Evolutionary conservation across 192 early-diverging fungal genomes (phyloP).

Genomic region (Ramicandelaber brevisporus): DNA sequence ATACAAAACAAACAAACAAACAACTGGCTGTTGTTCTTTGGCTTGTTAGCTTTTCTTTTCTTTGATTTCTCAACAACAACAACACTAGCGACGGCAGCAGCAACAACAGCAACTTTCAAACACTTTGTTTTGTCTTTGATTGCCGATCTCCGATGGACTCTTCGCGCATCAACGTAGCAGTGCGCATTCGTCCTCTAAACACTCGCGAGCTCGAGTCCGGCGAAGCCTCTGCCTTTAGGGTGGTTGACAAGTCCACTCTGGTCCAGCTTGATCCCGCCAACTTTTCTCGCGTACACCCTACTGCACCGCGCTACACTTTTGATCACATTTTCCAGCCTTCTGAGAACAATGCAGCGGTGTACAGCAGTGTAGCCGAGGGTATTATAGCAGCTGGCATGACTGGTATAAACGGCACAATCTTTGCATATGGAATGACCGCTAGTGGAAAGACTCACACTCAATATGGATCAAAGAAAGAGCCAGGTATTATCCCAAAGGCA

Average conservation of each 20-base stretch:
- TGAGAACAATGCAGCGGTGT: slow-evolving; percentile 13
- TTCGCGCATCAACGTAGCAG: slow-evolving; percentile 34
- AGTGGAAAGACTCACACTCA: slow-evolving; percentile 76
- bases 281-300: too few species aligned
- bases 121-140: neutral
- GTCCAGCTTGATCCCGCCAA: too few species aligned
- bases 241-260: neutral
- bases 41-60: neutral
- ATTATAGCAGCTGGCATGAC: slow-evolving; percentile 50
- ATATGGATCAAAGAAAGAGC: slow-evolving; percentile 29
- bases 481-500: slow-evolving; percentile 40
- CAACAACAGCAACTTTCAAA: neutral
- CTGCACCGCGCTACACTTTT: slow-evolving; percentile 3
- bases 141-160: slow-evolving; percentile 11
- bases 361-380: slow-evolving; percentile 19
- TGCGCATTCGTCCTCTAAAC: slow-evolving; percentile 43
- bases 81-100: neutral
- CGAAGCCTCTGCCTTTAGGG: slow-evolving; percentile 7
- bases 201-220: slow-evolving; percentile 23
- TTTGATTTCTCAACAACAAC: neutral
- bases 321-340: slow-evolving; percentile 20
- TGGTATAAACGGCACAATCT: slow-evolving; percentile 91
- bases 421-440: slow-evolving; percentile 95
- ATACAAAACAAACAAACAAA: too few species aligned
- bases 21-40: too few species aligned